These are phyloP conservation scores for Fusarium circinatum DNA, from an alignment of 2,329 filamentous ascomycete genomes.

Conservation along the genomic window DNA sequence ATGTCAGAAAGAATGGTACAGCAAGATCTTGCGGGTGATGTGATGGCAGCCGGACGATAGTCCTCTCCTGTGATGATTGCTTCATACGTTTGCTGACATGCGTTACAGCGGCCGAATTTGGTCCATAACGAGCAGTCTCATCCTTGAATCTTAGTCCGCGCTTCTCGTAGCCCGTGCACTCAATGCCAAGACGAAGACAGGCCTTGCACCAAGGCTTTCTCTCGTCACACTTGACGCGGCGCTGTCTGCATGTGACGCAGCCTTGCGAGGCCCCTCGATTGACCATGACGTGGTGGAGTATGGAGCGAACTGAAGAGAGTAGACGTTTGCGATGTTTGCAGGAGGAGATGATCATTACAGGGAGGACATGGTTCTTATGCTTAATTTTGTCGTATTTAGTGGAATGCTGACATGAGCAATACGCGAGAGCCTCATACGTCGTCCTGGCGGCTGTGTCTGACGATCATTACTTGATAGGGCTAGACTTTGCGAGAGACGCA, in stretches of 20 bases:
- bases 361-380: background rate
- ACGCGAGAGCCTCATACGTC: background rate
- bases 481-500: constrained; percentile 22
- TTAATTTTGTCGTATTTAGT: background rate
- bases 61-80: background rate
- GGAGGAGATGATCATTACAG: too few relatives aligned
- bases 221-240: constrained; percentile 32
- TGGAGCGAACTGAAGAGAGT: background rate
- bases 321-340: background rate
- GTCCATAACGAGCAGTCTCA: background rate
- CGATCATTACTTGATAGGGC: background rate
- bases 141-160: constrained; percentile 13
- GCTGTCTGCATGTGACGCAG: constrained; percentile 30
- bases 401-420: background rate
- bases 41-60: background rate
- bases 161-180: constrained; percentile 25
- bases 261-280: constrained; percentile 23
- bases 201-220: constrained; percentile 14
- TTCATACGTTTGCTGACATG: background rate
- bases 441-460: constrained; percentile 8
- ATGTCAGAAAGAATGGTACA: constrained; percentile 23
- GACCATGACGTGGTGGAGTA: constrained; percentile 12
- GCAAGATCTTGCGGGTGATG: constrained; percentile 9
- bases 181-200: constrained; percentile 14
- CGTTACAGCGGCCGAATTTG: background rate